Evolutionary conservation across 164 flowering plant genomes (phyloP).

Genomic region (Protea cynaroides): DNA sequence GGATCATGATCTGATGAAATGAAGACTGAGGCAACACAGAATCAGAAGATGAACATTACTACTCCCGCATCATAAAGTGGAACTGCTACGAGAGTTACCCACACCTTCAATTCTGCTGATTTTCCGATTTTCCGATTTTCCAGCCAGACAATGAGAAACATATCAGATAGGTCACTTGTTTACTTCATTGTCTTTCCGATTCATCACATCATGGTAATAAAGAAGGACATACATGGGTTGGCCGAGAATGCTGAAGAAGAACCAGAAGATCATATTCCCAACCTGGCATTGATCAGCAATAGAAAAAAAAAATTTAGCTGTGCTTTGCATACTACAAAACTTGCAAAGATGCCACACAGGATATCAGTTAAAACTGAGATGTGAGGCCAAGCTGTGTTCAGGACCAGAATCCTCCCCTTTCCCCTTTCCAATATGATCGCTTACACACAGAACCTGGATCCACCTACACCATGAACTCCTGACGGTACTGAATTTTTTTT

Average conservation of each 20-base stretch:
- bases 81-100: not conserved
- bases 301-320: not conserved
- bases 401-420: no score
- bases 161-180: not conserved
- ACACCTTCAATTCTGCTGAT: not conserved
- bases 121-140: no score
- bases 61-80: not conserved
- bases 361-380: not conserved
- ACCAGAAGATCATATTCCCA: conserved; percentile 96
- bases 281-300: conserved; percentile 41
- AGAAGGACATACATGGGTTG: conserved; percentile 93
- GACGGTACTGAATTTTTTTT: no score
- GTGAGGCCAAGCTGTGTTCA: not conserved
- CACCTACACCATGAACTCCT: no score
- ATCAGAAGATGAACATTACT: not conserved
- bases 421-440: no score
- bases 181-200: conserved; percentile 34
- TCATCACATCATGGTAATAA: conserved; percentile 94
- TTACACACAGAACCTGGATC: no score
- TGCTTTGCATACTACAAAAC: no score
- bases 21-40: not conserved
- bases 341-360: no score
- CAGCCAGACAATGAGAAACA: not conserved
- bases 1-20: not conserved
- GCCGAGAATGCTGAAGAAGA: conserved; percentile 82